Percentiles rank a stretch among this genome's conserved stretches.
These are phyloP conservation scores for Begonia fuchsioides DNA, from an alignment of 306 rosid genomes.

Conservation along the genomic window DNA sequence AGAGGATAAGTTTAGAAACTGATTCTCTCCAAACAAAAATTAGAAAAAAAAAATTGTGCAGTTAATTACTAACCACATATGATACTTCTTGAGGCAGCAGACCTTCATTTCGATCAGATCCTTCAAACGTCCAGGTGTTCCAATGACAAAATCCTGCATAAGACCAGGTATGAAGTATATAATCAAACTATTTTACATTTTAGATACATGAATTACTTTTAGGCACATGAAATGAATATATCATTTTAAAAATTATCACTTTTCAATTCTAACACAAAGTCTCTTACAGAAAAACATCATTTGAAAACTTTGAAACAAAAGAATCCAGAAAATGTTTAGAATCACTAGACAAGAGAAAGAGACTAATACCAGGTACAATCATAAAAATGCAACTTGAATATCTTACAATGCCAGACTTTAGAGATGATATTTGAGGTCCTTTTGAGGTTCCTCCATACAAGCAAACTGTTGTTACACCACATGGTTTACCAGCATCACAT, in stretches of 20 bases:
- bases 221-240: no score
- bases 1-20: no score
- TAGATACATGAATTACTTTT: not conserved
- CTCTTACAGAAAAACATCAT: not conserved
- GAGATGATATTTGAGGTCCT: conserved; percentile 61
- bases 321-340: not conserved
- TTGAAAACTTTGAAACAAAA: not conserved
- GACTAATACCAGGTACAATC: conserved; percentile 6
- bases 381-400: conserved; percentile 12
- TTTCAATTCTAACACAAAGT: not conserved
- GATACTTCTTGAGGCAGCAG: conserved; percentile 61
- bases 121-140: conserved; percentile 94
- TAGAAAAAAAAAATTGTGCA: no score
- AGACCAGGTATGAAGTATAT: no score
- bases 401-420: conserved; percentile 89
- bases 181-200: not conserved
- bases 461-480: conserved; percentile 64
- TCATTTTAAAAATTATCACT: not conserved
- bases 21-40: no score
- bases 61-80: conserved; percentile 51
- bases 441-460: conserved; percentile 92
- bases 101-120: conserved; percentile 86
- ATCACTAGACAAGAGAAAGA: not conserved
- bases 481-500: conserved; percentile 66
- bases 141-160: conserved; percentile 73